These are phyloP conservation scores for Lodderomyces jiufengensis DNA, from an alignment of 1,139 yeast genomes.

Conservation along the genomic window DNA sequence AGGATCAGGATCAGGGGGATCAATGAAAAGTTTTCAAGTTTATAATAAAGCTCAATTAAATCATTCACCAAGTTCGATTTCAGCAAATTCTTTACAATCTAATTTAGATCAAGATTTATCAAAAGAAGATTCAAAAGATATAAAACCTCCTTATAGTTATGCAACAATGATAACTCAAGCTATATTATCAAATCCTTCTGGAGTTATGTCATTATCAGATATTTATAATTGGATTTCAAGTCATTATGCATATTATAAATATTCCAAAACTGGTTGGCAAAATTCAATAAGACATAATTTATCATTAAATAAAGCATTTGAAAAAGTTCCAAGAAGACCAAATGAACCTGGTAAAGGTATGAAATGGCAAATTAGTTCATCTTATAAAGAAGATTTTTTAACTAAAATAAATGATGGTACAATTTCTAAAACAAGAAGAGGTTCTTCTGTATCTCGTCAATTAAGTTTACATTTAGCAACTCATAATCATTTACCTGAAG, in stretches of 20 bases:
- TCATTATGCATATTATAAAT: slow-evolving; percentile 88
- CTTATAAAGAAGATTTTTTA: slow-evolving; percentile 79
- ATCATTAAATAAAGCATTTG: slow-evolving; percentile 62
- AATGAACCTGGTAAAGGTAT: slow-evolving; percentile 98
- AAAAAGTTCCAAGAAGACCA: slow-evolving; percentile 91
- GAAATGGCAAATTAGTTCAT: slow-evolving; percentile 95
- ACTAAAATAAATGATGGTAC: slow-evolving; percentile 75
- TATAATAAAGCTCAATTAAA: slow-evolving; percentile 41
- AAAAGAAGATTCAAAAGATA: slow-evolving; percentile 85
- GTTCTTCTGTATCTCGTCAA: slow-evolving; percentile 75
- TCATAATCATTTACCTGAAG: slow-evolving; percentile 63
- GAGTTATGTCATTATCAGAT: slow-evolving; percentile 84
- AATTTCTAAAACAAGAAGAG: slow-evolving; percentile 69
- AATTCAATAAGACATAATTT: slow-evolving; percentile 59
- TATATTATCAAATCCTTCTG: slow-evolving; percentile 81
- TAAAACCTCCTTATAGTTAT: slow-evolving; percentile 94
- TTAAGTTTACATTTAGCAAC: slow-evolving; percentile 71
- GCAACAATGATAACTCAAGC: slow-evolving; percentile 99
- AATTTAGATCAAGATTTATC: slow-evolving; percentile 69
- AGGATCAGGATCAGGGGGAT: neutral
- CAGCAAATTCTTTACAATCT: slow-evolving; percentile 43
- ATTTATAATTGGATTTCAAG: slow-evolving; percentile 87
- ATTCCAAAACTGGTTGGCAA: slow-evolving; percentile 87
- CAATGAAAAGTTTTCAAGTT: slow-evolving; percentile 50
- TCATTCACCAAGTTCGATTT: slow-evolving; percentile 39